These are phyloP conservation scores for Starmera stellimalicola DNA, from an alignment of 1,139 yeast species.

Conservation along the genomic window DNA sequence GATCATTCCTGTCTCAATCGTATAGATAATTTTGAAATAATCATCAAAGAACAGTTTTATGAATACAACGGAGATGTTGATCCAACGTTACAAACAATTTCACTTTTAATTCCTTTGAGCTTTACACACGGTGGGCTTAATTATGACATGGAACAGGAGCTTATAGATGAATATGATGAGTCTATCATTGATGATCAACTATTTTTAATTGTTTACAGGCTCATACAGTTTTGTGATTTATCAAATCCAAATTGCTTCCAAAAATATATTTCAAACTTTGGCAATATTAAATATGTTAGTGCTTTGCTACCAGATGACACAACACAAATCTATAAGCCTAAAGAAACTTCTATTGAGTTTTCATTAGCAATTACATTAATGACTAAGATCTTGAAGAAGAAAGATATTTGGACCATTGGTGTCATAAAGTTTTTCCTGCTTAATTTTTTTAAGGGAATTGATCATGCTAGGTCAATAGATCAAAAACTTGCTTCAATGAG, in stretches of 20 bases:
- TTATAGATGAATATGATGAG: conserved; percentile 10
- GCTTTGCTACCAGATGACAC: too few species aligned
- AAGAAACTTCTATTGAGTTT: too few species aligned
- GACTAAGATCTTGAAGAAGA: too few species aligned
- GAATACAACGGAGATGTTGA: conserved; percentile 11
- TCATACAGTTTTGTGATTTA: conserved; percentile 33
- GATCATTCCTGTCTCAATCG: conserved; percentile 15
- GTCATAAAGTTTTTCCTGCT: conserved; percentile 31
- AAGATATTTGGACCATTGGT: conserved; percentile 32
- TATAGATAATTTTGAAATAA: conserved; percentile 10
- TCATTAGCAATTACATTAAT: conserved; percentile 1
- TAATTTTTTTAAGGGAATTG: conserved; percentile 24
- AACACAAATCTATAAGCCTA: too few species aligned
- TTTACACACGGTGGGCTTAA: conserved; percentile 35
- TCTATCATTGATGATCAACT: conserved; percentile 21
- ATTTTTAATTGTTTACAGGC: conserved; percentile 23
- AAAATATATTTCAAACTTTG: conserved; percentile 16
- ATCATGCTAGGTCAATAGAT: conserved; percentile 17
- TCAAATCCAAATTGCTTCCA: conserved; percentile 21
- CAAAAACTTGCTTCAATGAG: conserved; percentile 26
- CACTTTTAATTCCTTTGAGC: conserved; percentile 33
- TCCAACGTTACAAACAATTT: conserved; percentile 27
- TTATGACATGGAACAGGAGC: conserved; percentile 25
- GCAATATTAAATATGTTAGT: too few species aligned
- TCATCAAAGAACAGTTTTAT: neutral